These are phyloP conservation scores for Phytophthora syringae DNA, from an alignment of 352 stramenopile species.

Conservation along the genomic window DNA sequence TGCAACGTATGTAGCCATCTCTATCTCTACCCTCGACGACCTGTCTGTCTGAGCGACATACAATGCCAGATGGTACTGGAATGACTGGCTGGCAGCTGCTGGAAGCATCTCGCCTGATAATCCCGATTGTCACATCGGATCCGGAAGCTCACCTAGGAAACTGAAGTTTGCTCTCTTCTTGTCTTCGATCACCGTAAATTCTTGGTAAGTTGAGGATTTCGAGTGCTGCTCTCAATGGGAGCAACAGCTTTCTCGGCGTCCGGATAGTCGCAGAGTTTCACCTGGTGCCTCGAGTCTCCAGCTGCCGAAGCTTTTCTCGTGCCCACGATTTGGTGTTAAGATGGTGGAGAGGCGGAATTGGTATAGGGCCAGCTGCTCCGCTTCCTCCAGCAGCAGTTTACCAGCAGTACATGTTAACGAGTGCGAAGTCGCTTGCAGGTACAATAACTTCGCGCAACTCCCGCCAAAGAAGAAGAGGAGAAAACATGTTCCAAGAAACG, in stretches of 20 bases:
- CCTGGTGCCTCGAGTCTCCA: slow-evolving; percentile 19
- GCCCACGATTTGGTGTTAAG: slow-evolving; percentile 12
- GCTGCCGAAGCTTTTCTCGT: slow-evolving; percentile 11
- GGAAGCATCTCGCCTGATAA: slow-evolving; percentile 28
- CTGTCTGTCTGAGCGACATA: no score
- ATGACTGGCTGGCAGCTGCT: background rate
- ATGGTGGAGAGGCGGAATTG: slow-evolving; percentile 35
- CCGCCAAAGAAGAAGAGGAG: no score
- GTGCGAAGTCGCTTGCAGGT: no score
- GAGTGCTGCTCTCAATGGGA: background rate
- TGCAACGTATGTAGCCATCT: no score
- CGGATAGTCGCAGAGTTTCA: no score
- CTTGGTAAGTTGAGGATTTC: background rate
- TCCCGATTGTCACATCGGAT: slow-evolving; percentile 27
- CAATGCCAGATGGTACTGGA: no score
- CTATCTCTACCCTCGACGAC: no score
- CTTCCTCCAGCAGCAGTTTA: slow-evolving; percentile 1
- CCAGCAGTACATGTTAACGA: no score
- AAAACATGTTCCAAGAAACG: no score
- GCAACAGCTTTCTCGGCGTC: no score
- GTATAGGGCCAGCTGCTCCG: slow-evolving; percentile 25
- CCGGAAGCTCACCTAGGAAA: slow-evolving; percentile 7
- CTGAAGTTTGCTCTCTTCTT: background rate
- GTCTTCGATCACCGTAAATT: background rate
- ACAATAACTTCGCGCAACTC: no score